phyloP scores from a whole-genome alignment of 192 early-diverging fungal genomes.

The Powellomyces hirtus region DNA sequence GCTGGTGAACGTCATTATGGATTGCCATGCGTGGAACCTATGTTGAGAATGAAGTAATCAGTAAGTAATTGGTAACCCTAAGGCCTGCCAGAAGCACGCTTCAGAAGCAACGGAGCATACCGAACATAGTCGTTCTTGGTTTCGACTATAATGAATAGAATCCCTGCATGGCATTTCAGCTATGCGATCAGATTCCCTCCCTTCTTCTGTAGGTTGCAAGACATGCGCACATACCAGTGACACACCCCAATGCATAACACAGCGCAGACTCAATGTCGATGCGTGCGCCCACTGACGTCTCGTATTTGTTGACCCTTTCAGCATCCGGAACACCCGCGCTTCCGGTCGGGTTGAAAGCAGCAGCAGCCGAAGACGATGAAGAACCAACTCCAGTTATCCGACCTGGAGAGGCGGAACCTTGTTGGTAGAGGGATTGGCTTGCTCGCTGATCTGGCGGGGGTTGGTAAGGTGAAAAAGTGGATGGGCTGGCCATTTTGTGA shows the following conservation, averaged over 20 bases:
- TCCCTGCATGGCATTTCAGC: constrained; percentile 38
- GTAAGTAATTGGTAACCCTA: neutral
- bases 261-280: constrained; percentile 74
- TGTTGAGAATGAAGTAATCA: neutral
- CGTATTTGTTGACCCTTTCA: constrained; percentile 75
- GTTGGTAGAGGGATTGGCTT: neutral
- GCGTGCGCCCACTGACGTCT: constrained; percentile 65
- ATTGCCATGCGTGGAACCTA: constrained; percentile 67
- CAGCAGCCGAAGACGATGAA: neutral
- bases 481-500: neutral
- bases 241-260: constrained; percentile 61
- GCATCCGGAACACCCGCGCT: constrained; percentile 15
- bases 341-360: neutral
- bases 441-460: neutral
- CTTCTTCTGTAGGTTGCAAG: neutral
- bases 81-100: neutral
- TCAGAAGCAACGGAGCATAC: neutral
- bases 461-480: constrained; percentile 7
- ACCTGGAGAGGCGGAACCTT: neutral
- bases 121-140: constrained; percentile 73
- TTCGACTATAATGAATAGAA: constrained; percentile 71
- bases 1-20: constrained; percentile 15
- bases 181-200: neutral
- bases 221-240: constrained; percentile 40
- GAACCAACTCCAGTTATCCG: neutral